phyloP scores from a whole-genome alignment of 73 alveolate genomes.

The Paramecium tetraurelia region DNA sequence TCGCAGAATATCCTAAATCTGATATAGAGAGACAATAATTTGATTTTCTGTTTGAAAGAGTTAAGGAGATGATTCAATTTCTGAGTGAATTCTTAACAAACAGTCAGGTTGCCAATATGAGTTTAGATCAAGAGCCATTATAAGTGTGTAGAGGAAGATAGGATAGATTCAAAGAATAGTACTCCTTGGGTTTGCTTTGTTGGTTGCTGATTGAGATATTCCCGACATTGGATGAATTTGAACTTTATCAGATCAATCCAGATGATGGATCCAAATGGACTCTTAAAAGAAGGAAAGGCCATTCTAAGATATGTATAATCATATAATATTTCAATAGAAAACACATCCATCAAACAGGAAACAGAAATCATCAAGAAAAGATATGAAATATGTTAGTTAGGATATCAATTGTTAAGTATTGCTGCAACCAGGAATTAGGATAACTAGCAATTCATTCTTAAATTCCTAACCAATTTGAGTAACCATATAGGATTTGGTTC shows the following conservation, averaged over 20 bases:
- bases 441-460: conserved; percentile 1
- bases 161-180: conserved; percentile 47
- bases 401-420: background rate
- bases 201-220: conserved; percentile 51
- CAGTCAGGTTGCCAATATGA: conserved; percentile 26
- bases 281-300: background rate
- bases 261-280: conserved; percentile 30
- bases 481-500: conserved; percentile 58
- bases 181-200: conserved; percentile 44
- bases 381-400: conserved; percentile 14
- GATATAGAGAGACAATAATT: background rate
- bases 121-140: background rate
- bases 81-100: background rate
- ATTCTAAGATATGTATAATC: background rate
- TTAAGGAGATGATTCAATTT: background rate
- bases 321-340: background rate
- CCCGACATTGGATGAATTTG: conserved; percentile 53
- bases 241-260: background rate
- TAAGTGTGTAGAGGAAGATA: conserved; percentile 44
- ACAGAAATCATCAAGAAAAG: background rate
- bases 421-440: background rate
- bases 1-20: background rate
- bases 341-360: background rate
- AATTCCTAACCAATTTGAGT: background rate
- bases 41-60: background rate